phyloP scores from a whole-genome alignment of 2,329 filamentous ascomycete species.

The Penicillium sp. region DNA sequence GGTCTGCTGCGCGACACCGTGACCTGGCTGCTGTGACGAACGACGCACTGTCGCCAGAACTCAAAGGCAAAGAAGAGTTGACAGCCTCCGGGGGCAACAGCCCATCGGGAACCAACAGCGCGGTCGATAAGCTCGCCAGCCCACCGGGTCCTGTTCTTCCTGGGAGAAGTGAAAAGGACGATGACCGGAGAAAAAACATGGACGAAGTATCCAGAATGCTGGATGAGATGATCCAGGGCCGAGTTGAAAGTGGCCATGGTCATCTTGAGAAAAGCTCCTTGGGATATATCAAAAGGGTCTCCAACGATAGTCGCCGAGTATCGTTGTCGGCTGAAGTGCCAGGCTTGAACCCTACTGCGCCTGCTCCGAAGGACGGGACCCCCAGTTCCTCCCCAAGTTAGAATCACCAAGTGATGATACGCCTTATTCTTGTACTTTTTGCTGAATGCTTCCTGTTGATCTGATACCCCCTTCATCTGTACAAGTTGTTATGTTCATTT shows the following conservation, averaged over 20 bases:
- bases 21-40: slow-evolving; percentile 69
- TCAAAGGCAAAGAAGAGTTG: slow-evolving; percentile 29
- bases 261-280: slow-evolving; percentile 67
- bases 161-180: slow-evolving; percentile 34
- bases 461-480: slow-evolving; percentile 25
- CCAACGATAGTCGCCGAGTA: slow-evolving; percentile 27
- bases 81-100: slow-evolving; percentile 33
- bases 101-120: slow-evolving; percentile 2
- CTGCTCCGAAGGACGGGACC: slow-evolving; percentile 19
- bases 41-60: slow-evolving; percentile 35
- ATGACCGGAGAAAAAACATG: slow-evolving; percentile 63
- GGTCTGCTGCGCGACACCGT: slow-evolving; percentile 80
- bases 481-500: slow-evolving; percentile 15
- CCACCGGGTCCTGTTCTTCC: slow-evolving; percentile 35
- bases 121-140: slow-evolving; percentile 25
- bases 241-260: slow-evolving; percentile 75
- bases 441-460: slow-evolving; percentile 20
- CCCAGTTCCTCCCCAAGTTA: slow-evolving; percentile 13
- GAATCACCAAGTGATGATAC: slow-evolving; percentile 1
- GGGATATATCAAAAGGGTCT: slow-evolving; percentile 64
- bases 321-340: slow-evolving; percentile 19
- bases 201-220: slow-evolving; percentile 93
- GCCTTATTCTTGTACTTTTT: slow-evolving; percentile 20
- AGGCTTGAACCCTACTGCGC: slow-evolving; percentile 25
- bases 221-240: slow-evolving; percentile 94